Evolutionary conservation across 805 yeast genomes (phyloP), one percentile per base, ranked within the genome.

Genomic region (Lipomyces yamadae): DNA sequence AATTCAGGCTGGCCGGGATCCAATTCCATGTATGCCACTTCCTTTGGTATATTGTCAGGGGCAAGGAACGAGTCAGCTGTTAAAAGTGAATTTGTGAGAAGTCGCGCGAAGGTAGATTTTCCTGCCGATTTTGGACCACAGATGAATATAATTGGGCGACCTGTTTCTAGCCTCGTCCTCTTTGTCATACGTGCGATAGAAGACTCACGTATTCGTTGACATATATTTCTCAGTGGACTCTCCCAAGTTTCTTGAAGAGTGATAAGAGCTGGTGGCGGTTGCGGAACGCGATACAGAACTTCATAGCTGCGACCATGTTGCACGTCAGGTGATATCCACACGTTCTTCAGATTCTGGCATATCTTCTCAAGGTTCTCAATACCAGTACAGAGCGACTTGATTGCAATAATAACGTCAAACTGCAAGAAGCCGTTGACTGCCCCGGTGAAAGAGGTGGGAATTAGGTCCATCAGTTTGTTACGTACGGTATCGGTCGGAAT

Each of bases 1-100:
- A 83, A 86, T 72, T 90, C 96, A 0, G 96, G 86, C 74, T 92
- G 97, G 0, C 96, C 97, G 0, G 97, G 97, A 74, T 93, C 98
- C 0, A 91, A 75, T 72, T 93, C 97, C 53, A 93, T 71, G 50
- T 87, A 83, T 4, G 72, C 72, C 2, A 72, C 70, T 0, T 70
- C 56, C 0, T 24, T 52, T n/a, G 48, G 24, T 42, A 42, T n/a
- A 18, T 42, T 13, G 48, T 42, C 18, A 42, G 48, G 48, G n/a
- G 48, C 18, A 15, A 42, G 48, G 24, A 24, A 4, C 33, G 3
- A 29, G 61, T 24, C n/a, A 8, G 54, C 13, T 2, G 63, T 48
- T 8, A 45, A 2, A 3, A 65, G 13, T 5, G 60, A 15, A 71
- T 90, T 89, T 3, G 85, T 63, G 4, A 91, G 74, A 1, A 85